A percentile compares a stretch with the other conserved stretches of the same genome.
phyloP scores from a whole-genome alignment of 371 early-diverging fungal species.

The Mucor circinelloides region DNA sequence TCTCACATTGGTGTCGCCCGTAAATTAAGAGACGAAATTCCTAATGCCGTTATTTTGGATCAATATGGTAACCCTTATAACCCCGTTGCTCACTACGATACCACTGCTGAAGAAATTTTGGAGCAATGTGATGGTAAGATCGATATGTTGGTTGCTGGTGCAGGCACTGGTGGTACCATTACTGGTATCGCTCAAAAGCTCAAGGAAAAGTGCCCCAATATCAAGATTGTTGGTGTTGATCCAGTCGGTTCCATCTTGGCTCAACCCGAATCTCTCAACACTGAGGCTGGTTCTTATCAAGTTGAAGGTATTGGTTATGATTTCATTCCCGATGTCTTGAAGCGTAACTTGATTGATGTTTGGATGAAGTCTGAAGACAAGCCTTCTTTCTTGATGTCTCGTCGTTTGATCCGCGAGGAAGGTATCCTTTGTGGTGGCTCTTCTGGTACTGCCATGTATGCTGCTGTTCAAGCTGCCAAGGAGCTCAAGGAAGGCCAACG shows the following conservation, averaged over 20 bases:
- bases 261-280: constrained; percentile 81
- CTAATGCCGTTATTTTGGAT: constrained; percentile 93
- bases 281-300: constrained; percentile 58
- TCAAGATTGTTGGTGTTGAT: constrained; percentile 92
- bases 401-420: constrained; percentile 95
- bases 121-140: constrained; percentile 84
- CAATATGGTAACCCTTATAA: constrained; percentile 96
- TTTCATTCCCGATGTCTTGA: constrained; percentile 92
- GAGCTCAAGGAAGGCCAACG: constrained; percentile 79
- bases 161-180: constrained; percentile 98
- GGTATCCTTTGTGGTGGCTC: constrained; percentile 95
- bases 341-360: constrained; percentile 80
- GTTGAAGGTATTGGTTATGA: constrained; percentile 99
- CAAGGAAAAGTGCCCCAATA: constrained; percentile 88
- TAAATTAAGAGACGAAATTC: constrained; percentile 90
- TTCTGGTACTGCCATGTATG: constrained; percentile 86
- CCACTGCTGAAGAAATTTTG: constrained; percentile 88
- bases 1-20: constrained; percentile 96
- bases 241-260: constrained; percentile 95
- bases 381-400: constrained; percentile 92
- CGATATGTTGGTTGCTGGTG: constrained; percentile 96
- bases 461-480: constrained; percentile 82
- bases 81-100: constrained; percentile 95
- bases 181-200: constrained; percentile 92
- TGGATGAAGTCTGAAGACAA: constrained; percentile 96